These are phyloP conservation scores for Penicillium fuscoglaucum DNA, from an alignment of 2,329 filamentous ascomycete species.

Conservation along the genomic window DNA sequence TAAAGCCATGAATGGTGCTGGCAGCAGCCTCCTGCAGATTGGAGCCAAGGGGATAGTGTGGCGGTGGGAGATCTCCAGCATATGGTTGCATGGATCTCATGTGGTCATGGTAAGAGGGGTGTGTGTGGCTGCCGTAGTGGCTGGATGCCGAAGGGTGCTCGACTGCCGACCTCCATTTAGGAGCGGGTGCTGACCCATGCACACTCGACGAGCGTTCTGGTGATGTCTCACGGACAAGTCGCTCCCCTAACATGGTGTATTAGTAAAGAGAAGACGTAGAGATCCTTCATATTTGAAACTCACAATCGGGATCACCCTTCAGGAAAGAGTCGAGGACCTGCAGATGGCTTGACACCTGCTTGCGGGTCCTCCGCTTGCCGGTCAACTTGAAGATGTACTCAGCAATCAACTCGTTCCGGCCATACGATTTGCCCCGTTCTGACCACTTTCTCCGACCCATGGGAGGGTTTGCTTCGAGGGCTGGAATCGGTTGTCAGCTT, in stretches of 20 bases:
- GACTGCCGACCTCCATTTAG: slow-evolving; percentile 36
- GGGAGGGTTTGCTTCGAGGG: slow-evolving; percentile 56
- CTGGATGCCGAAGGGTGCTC: slow-evolving; percentile 33
- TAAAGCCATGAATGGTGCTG: slow-evolving; percentile 38
- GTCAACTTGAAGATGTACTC: slow-evolving; percentile 58
- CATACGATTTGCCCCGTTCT: slow-evolving; percentile 54
- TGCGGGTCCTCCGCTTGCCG: slow-evolving; percentile 54
- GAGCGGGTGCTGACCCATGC: slow-evolving; percentile 34
- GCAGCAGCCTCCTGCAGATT: slow-evolving; percentile 34
- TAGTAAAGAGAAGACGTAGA: background rate
- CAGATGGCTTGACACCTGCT: slow-evolving; percentile 65
- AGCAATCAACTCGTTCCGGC: slow-evolving; percentile 63
- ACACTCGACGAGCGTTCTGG: slow-evolving; percentile 34
- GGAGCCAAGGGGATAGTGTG: slow-evolving; percentile 37
- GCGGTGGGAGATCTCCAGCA: slow-evolving; percentile 35
- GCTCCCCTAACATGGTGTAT: slow-evolving; percentile 33
- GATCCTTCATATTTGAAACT: slow-evolving; percentile 25
- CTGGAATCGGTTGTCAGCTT: slow-evolving; percentile 30
- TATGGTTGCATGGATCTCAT: slow-evolving; percentile 37
- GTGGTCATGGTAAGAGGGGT: slow-evolving; percentile 34
- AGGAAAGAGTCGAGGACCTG: slow-evolving; percentile 62
- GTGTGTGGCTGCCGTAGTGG: slow-evolving; percentile 30
- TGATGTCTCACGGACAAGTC: slow-evolving; percentile 41
- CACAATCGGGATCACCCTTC: slow-evolving; percentile 54
- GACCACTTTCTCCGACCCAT: slow-evolving; percentile 59